Conservation (phyloP, 257 asterid species). For the Cruciata laevipes region DNA sequence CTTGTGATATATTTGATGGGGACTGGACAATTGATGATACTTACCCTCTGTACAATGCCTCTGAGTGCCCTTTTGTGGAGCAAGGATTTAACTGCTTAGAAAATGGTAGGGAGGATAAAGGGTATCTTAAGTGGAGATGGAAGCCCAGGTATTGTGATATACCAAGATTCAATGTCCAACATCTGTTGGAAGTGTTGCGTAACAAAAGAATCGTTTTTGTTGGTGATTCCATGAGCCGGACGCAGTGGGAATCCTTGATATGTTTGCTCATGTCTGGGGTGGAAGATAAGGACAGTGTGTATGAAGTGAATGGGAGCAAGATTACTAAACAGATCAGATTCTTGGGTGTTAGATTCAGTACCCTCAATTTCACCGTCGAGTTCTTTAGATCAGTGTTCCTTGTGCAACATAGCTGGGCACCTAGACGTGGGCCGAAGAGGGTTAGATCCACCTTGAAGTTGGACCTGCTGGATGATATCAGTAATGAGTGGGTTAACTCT, state of each 20-base stretch:
- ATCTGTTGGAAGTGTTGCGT: slow-evolving; percentile 38
- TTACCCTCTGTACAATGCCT: slow-evolving; percentile 64
- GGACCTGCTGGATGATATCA: slow-evolving; percentile 59
- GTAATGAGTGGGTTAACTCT: slow-evolving; percentile 56
- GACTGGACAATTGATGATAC: slow-evolving; percentile 49
- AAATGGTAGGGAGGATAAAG: slow-evolving; percentile 54
- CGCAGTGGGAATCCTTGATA: slow-evolving; percentile 84
- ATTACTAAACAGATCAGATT: slow-evolving; percentile 60
- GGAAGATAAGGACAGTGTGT: slow-evolving; percentile 53
- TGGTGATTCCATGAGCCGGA: slow-evolving; percentile 81
- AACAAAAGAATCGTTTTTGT: slow-evolving; percentile 62
- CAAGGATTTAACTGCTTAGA: slow-evolving; percentile 62
- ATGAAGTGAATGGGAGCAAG: slow-evolving; percentile 57
- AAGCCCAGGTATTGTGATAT: slow-evolving; percentile 57
- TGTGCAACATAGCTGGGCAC: slow-evolving; percentile 58
- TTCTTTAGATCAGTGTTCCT: slow-evolving; percentile 75
- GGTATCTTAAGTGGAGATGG: slow-evolving; percentile 77
- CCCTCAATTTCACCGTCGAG: slow-evolving; percentile 59
- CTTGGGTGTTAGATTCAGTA: slow-evolving; percentile 57
- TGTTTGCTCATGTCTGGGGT: slow-evolving; percentile 67
- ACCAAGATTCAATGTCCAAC: slow-evolving; percentile 41
- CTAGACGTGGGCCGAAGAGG: slow-evolving; percentile 49
- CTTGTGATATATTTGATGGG: slow-evolving; percentile 62
- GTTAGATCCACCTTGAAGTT: slow-evolving; percentile 54
- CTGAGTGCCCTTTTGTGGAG: slow-evolving; percentile 73